Base-by-base conservation (phyloP, 2,329 filamentous ascomycete genomes). In the Cladobotryum mycophilum region DNA sequence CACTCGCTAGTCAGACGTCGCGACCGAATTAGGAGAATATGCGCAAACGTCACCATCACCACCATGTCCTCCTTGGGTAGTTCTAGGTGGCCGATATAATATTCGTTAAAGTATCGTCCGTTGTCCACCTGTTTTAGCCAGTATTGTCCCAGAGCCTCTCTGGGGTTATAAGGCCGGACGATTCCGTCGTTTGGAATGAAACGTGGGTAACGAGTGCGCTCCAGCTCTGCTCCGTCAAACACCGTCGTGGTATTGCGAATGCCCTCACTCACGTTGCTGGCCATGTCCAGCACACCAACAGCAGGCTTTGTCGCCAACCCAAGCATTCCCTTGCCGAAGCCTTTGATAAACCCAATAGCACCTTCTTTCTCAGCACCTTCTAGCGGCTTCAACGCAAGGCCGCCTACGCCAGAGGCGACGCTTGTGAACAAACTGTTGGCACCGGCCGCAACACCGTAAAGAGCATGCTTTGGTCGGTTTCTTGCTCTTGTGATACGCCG, bases 81-180 rank as follows among this genome's bases (percentile, higher is more conserved):
- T 69, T 99, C 92, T 4, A 99, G 76, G 65, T 99, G 95, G 4
- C 91, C 95, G 67, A 99, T 93, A 72, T 99, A 99, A 65, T 89
- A 81, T 69, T 99, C 93, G 70, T 95, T 86, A 79, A 99, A 99
- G 76, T 92, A 97, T 67, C 91, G 93, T 55, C 93, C 93, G 57
- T 96, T 93, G 70, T 99, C 93, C 11, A 95, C 84, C 53, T 96
- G 95, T 77, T 99, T 99, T 57, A 99, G 84, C 95, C 93, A 99
- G 75, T 89, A 96, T 67, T 99, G 93, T 1, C 93, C 93, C 3
- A 99, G 82, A 0, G 93, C 91, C 74, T 99, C 93, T 43, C 93
- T 88, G 65, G 95, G 88, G 50, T 85, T 91, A 75, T 96, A 99
- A 0, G 93, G 91, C 3, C 92, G 86, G 34, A 99, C 91, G 53